These are phyloP conservation scores for Fomitiporia mediterranea DNA, from an alignment of 1,284 basidiomycete genomes.

Conservation along the genomic window DNA sequence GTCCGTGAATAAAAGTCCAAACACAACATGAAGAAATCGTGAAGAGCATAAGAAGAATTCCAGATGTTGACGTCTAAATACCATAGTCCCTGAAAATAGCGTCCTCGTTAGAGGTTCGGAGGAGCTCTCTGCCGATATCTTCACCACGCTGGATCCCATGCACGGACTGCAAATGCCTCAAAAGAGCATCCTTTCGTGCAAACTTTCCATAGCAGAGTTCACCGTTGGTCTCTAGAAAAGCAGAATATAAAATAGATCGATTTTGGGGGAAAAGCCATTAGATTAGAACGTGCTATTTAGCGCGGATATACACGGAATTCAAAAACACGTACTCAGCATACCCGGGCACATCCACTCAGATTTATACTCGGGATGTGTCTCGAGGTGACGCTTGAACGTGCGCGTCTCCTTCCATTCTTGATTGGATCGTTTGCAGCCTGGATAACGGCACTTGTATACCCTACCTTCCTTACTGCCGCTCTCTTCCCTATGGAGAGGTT, in stretches of 20 bases:
- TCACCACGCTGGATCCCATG: too few relatives aligned
- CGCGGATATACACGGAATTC: neutral
- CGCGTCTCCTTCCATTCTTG: too few relatives aligned
- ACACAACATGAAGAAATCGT: too few relatives aligned
- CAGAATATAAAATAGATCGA: too few relatives aligned
- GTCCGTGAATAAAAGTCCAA: too few relatives aligned
- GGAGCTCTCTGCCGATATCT: neutral
- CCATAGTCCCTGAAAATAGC: neutral
- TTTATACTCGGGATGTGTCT: conserved; percentile 12
- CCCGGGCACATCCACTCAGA: conserved; percentile 12
- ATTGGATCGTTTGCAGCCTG: conserved; percentile 3
- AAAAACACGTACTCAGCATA: neutral
- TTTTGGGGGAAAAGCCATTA: too few relatives aligned
- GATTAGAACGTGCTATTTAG: too few relatives aligned
- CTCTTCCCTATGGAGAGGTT: too few relatives aligned
- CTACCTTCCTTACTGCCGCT: neutral
- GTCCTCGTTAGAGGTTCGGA: neutral
- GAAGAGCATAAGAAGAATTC: neutral
- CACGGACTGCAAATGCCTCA: too few relatives aligned
- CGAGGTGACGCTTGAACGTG: conserved; percentile 14
- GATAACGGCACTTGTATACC: conserved; percentile 5
- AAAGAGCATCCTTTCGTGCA: conserved; percentile 11
- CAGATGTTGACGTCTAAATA: conserved; percentile 1
- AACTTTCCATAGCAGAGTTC: conserved; percentile 2
- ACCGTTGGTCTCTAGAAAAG: conserved; percentile 3